Conservation (phyloP, 257 asterid species). For the Nicotiana tabacum region DNA sequence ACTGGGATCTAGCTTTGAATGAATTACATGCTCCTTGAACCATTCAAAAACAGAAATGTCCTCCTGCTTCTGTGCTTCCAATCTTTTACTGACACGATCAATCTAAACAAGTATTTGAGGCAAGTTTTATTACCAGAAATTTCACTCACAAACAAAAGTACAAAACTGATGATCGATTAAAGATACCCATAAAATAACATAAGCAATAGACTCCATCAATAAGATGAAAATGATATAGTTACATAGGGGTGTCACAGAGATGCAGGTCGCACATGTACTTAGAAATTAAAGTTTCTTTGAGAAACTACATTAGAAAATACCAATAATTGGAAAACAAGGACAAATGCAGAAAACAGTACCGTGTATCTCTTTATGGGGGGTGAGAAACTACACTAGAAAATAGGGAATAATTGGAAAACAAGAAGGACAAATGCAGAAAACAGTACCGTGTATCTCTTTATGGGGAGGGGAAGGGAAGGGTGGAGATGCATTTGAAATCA, state of each 20-base stretch:
- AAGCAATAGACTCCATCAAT: background rate
- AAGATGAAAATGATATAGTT: background rate
- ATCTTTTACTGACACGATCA: constrained; percentile 55
- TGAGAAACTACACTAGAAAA: background rate
- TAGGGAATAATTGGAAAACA: background rate
- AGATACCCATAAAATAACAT: background rate
- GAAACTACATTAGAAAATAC: background rate
- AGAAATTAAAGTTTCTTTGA: background rate
- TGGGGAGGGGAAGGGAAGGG: background rate
- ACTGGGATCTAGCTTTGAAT: constrained; percentile 71
- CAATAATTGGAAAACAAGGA: background rate
- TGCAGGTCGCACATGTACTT: background rate
- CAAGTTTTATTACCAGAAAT: background rate
- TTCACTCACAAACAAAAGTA: background rate
- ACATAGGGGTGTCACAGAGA: background rate
- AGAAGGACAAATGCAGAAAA: background rate
- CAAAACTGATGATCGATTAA: background rate
- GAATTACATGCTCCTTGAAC: constrained; percentile 74
- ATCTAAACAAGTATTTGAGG: constrained; percentile 37
- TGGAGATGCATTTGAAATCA: background rate
- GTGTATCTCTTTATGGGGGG: background rate
- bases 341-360: background rate
- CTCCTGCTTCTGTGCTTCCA: constrained; percentile 54
- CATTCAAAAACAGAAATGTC: constrained; percentile 62
- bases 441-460: background rate